These are phyloP conservation scores for Citrus unshiu DNA, from an alignment of 345 rosid species.

Conservation along the genomic window DNA sequence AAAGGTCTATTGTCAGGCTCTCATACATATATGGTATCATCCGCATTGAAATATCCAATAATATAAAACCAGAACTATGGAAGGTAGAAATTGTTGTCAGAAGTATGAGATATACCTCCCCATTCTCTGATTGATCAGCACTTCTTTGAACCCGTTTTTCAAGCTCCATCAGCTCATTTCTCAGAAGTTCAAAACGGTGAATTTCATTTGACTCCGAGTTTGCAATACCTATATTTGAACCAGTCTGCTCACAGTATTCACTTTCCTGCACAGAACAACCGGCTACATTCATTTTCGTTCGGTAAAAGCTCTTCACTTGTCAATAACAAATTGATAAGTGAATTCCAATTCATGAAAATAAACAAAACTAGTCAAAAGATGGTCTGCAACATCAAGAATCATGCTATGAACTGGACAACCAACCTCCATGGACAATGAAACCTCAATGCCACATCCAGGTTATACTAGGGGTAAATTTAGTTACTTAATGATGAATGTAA, in stretches of 20 bases:
- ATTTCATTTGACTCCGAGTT: conserved; percentile 64
- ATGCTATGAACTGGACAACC: not conserved
- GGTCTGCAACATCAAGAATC: not conserved
- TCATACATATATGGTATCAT: not conserved
- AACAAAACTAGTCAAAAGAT: not conserved
- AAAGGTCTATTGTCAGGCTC: not conserved
- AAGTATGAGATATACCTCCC: conserved; percentile 46
- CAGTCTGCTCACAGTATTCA: conserved; percentile 30
- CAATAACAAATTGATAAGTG: not conserved
- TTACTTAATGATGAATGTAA: not conserved
- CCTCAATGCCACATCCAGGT: not conserved
- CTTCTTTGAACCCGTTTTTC: conserved; percentile 83
- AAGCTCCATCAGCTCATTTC: conserved; percentile 89
- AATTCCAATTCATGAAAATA: not conserved
- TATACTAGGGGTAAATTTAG: not conserved
- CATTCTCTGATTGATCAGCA: conserved; percentile 58
- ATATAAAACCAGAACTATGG: not conserved
- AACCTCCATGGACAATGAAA: not conserved
- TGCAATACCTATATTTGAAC: conserved; percentile 27
- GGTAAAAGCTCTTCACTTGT: not conserved
- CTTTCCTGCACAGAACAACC: conserved; percentile 48
- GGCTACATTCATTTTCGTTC: conserved; percentile 9
- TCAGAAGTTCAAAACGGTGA: conserved; percentile 67
- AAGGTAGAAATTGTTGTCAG: not conserved
- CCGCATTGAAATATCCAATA: not conserved